Base-by-base conservation (phyloP, 257 asterid genomes). In the Ilex aquifolium region DNA sequence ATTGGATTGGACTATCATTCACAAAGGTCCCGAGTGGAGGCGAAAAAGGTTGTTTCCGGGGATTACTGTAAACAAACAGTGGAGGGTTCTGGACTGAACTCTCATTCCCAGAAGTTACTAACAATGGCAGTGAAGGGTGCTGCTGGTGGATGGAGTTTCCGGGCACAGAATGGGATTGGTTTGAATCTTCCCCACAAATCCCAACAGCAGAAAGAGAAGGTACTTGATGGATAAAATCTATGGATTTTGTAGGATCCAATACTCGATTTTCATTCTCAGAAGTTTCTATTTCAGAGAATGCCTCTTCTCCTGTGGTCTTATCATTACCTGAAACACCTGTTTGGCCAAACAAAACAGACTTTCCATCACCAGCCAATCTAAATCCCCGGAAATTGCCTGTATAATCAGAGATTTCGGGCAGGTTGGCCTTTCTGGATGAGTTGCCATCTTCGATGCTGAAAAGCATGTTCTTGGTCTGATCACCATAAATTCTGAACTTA, bases 331-430 rank as follows among this genome's bases (percentile, higher is more conserved):
- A 64, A 57, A 44, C 30, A 69, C 69, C 66, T 0, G 31, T n/a
- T 15, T 65, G 68, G 8, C 89, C 85, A 63, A 68, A 78, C 39
- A 68, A 68, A 6, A 88, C 67, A 1, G 77, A 73, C 60, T 68
- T 85, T 31, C 87, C 84, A 65, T 77, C 79, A 31, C 64, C 70
- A 16, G 83, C 56, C 32, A 85, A 50, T 65, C 84, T 80, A 50
- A 78, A 77, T 13, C 96, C 95, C 9, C 82, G 72, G 46, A 79
- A 88, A 12, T 51, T 74, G 31, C 69, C 29, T 31, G 55, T 27
- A 15, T 30, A 42, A 29, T 64, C 36, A 7, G 54, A 44, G 14
- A 21, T 16, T 15, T 55, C 32, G 7, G 72, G 44, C 21, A 15
- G 51, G 42, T 59, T 17, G 27, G 16, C 31, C 11, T 39, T 57